These are phyloP conservation scores for Bathelium albidoporum DNA, from an alignment of 495 filamentous ascomycete genomes.

Conservation along the genomic window DNA sequence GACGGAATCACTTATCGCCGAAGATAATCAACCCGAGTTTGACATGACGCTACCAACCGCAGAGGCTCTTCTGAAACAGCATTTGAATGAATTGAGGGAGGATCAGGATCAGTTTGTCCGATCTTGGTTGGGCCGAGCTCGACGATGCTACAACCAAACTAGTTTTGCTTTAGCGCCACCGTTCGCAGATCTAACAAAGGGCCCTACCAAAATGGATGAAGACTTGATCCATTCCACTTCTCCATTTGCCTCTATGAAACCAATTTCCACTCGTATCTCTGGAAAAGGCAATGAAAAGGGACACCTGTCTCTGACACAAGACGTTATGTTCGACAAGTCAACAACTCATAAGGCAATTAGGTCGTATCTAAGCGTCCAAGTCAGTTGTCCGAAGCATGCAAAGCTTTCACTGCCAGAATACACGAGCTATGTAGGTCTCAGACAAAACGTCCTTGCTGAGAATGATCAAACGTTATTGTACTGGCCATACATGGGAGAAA, in stretches of 20 bases:
- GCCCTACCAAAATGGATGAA: constrained; percentile 1
- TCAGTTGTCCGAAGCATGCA: constrained; percentile 1
- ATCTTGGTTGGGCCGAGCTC: constrained; percentile 8
- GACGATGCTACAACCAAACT: constrained; percentile 2
- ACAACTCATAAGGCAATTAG: neutral
- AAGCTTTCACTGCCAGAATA: constrained; percentile 14
- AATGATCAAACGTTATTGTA: constrained; percentile 22
- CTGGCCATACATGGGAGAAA: constrained; percentile 28
- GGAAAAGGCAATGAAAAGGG: neutral
- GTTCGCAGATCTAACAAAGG: neutral
- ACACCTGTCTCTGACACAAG: neutral
- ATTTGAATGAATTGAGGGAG: constrained; percentile 16
- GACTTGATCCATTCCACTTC: neutral
- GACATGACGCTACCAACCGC: neutral
- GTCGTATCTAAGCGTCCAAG: neutral
- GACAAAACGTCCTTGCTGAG: constrained; percentile 22
- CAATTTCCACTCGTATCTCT: constrained; percentile 3
- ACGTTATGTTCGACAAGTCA: neutral
- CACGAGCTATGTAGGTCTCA: constrained; percentile 18
- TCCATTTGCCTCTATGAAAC: constrained; percentile 14
- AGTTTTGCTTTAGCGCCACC: neutral
- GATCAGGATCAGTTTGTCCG: constrained; percentile 19
- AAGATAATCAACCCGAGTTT: neutral
- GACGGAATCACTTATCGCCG: no score
- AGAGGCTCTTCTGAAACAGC: constrained; percentile 14